Evolutionary conservation across 208 protist species (phyloP).

Genomic region (Acanthamoeba healyi): DNA sequence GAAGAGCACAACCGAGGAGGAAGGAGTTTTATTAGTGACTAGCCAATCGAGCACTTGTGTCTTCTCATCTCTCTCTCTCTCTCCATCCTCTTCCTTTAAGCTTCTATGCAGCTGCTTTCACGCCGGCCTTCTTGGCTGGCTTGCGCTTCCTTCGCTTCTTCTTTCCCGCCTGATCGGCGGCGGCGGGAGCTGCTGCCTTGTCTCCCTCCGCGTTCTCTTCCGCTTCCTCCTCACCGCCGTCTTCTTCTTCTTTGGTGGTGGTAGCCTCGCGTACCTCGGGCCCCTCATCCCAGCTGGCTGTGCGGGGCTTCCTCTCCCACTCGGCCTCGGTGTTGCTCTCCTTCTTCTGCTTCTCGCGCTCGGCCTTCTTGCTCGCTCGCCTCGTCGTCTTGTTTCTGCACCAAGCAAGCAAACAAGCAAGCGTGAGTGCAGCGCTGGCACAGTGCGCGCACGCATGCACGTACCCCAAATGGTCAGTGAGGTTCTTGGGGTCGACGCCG

Average conservation of each 20-base stretch:
- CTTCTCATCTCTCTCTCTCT: neutral
- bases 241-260: neutral
- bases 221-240: too few species aligned
- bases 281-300: neutral
- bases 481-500: neutral
- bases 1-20: neutral
- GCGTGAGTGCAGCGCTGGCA: neutral
- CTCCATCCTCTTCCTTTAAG: neutral
- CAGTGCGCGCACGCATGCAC: too few species aligned
- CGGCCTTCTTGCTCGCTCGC: neutral
- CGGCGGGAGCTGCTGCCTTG: neutral
- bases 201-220: neutral
- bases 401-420: neutral
- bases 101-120: neutral
- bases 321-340: conserved; percentile 24
- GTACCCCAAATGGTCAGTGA: neutral
- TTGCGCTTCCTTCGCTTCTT: neutral
- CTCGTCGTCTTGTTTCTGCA: conserved; percentile 3
- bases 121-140: neutral
- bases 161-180: neutral
- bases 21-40: conserved; percentile 21
- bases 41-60: neutral
- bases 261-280: neutral
- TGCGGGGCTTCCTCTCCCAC: conserved; percentile 21
- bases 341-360: conserved; percentile 10